phyloP scores from a whole-genome alignment of 257 asterid species.

The Mentha longifolia region DNA sequence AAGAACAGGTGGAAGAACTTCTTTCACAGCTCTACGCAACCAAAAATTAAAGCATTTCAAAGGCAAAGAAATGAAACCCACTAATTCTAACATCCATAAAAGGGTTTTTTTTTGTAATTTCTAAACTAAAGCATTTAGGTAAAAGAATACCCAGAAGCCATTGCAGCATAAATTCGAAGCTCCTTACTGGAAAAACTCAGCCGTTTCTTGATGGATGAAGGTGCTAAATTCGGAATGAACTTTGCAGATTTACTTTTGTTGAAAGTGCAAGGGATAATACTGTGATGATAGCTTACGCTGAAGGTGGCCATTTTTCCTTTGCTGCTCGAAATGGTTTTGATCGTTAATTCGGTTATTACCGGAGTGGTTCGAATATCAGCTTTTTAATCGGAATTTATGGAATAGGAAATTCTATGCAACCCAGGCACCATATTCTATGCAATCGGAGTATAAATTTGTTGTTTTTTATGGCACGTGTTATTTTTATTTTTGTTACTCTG shows the following conservation, averaged over 20 bases:
- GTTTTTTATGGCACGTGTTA: neutral
- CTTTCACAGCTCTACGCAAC: slow-evolving; percentile 48
- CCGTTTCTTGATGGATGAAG: slow-evolving; percentile 32
- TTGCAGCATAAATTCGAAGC: slow-evolving; percentile 35
- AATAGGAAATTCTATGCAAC: neutral
- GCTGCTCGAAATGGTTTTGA: neutral
- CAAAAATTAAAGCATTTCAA: slow-evolving; percentile 4
- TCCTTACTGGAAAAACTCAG: slow-evolving; percentile 26
- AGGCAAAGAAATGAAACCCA: slow-evolving; percentile 15
- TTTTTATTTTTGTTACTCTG: neutral
- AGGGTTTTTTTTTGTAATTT: neutral
- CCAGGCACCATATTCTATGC: no score
- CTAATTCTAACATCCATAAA: neutral
- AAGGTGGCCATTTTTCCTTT: slow-evolving; percentile 41
- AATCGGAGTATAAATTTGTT: neutral
- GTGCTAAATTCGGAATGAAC: slow-evolving; percentile 16
- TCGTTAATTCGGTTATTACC: slow-evolving; percentile 12
- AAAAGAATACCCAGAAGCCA: slow-evolving; percentile 51
- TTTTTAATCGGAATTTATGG: neutral
- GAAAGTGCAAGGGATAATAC: slow-evolving; percentile 19
- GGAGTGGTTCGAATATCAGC: neutral
- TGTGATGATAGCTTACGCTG: slow-evolving; percentile 36
- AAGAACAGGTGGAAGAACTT: slow-evolving; percentile 74
- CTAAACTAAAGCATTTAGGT: neutral
- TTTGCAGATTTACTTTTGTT: neutral